Conservation (phyloP, 306 rosid species). For the Pyrus communis region DNA sequence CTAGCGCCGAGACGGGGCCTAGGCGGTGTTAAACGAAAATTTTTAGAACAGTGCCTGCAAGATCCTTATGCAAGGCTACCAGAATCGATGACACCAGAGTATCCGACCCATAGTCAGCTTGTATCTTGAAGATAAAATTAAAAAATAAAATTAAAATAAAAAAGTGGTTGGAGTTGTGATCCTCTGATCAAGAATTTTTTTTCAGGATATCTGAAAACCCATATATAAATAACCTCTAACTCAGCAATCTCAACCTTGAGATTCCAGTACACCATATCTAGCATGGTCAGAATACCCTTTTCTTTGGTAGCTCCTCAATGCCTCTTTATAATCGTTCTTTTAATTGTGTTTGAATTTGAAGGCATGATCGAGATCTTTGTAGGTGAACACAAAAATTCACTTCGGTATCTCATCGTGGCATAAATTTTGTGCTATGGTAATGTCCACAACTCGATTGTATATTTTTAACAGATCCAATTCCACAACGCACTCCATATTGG, state of each 20-base stretch:
- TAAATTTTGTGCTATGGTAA: neutral
- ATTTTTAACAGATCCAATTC: neutral
- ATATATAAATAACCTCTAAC: neutral
- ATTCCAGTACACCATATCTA: neutral
- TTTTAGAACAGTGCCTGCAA: no score
- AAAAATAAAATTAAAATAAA: no score
- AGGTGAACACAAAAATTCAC: neutral
- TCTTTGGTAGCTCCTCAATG: neutral
- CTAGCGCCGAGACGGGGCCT: no score
- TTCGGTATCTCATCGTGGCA: neutral
- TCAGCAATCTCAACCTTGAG: neutral
- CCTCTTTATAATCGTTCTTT: neutral
- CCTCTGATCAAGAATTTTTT: no score
- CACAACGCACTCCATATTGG: no score
- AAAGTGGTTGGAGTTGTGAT: no score
- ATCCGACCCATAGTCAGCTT: no score
- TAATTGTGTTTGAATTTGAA: neutral
- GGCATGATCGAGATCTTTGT: neutral
- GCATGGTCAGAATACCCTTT: neutral
- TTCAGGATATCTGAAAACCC: no score
- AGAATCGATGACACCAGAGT: no score
- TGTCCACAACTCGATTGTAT: neutral
- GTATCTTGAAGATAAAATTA: no score
- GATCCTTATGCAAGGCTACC: no score
- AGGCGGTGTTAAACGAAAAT: no score